Percentiles rank a stretch among this genome's conserved stretches.
These are phyloP conservation scores for Cymbidium sinense DNA, from an alignment of 106 monocot genomes.

Conservation along the genomic window DNA sequence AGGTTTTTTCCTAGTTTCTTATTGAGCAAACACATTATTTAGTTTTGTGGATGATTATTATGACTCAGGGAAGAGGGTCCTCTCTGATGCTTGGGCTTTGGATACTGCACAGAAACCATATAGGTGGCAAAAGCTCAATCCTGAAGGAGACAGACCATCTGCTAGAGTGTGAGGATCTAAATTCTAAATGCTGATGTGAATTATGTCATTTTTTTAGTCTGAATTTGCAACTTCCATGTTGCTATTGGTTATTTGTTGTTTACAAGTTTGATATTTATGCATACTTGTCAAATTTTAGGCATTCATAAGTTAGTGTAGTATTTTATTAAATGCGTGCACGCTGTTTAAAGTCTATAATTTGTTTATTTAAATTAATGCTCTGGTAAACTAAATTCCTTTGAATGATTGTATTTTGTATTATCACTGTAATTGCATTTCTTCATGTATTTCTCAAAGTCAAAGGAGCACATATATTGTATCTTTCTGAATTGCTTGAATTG, in stretches of 20 bases:
- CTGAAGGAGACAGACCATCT: slow-evolving; percentile 86
- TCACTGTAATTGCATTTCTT: not conserved
- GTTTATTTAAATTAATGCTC: not conserved
- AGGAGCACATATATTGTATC: not conserved
- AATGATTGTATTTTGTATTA: not conserved
- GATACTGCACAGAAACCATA: slow-evolving; percentile 99
- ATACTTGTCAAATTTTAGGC: not conserved
- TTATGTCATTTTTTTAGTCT: not conserved
- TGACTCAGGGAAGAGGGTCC: slow-evolving; percentile 70
- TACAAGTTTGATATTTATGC: not conserved
- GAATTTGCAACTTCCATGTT: not conserved
- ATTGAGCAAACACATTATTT: not conserved
- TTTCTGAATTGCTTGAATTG: not conserved
- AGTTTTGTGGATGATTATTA: not conserved
- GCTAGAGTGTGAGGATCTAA: slow-evolving; percentile 75
- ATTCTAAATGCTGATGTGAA: not conserved
- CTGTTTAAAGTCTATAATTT: not conserved
- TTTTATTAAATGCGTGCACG: not conserved
- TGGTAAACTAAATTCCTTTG: not conserved
- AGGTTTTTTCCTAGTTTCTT: not conserved
- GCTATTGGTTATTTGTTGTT: not conserved
- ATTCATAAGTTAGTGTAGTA: not conserved
- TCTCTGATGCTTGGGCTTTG: slow-evolving; percentile 94
- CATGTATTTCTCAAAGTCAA: not conserved
- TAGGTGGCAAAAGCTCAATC: slow-evolving; percentile 95